A percentile compares a stretch with the other conserved stretches of the same genome.
Conservation (phyloP, 1,284 basidiomycete genomes). For the Erythrobasidium hasegawianum region DNA sequence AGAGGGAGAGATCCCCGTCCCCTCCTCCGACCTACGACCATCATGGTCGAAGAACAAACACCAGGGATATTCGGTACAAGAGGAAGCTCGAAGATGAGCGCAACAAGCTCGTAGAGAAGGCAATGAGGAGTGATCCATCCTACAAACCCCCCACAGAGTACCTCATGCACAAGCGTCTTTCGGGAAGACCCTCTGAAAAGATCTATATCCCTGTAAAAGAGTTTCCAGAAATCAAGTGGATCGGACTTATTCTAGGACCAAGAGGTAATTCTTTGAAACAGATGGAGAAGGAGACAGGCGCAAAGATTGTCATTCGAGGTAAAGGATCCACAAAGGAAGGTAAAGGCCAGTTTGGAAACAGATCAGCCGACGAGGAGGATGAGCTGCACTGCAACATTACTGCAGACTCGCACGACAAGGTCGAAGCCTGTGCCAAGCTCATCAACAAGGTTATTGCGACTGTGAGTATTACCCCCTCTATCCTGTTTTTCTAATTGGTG, state of each 20-base stretch:
- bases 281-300: slow-evolving; percentile 97
- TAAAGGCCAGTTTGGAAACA: slow-evolving; percentile 54
- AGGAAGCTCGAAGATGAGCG: slow-evolving; percentile 94
- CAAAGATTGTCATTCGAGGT: slow-evolving; percentile 96
- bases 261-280: slow-evolving; percentile 98
- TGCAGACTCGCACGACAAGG: slow-evolving; percentile 87
- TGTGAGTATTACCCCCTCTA: slow-evolving; percentile 58
- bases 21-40: slow-evolving; percentile 96
- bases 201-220: slow-evolving; percentile 99
- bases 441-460: slow-evolving; percentile 99
- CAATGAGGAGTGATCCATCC: slow-evolving; percentile 95
- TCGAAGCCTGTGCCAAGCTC: slow-evolving; percentile 81
- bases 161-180: slow-evolving; percentile 75
- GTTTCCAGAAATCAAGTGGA: slow-evolving; percentile 99
- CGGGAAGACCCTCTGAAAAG: slow-evolving; percentile 88
- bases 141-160: slow-evolving; percentile 95
- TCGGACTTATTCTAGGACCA: slow-evolving; percentile 95
- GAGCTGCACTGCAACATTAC: slow-evolving; percentile 97
- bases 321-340: slow-evolving; percentile 99
- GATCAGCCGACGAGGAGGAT: slow-evolving; percentile 84
- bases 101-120: slow-evolving; percentile 77
- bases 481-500: too few species aligned
- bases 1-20: slow-evolving; percentile 90
- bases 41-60: slow-evolving; percentile 95
- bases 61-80: slow-evolving; percentile 93